A percentile compares a stretch with the other conserved stretches of the same genome.
phyloP scores from a whole-genome alignment of 2,329 filamentous ascomycete species.

The Ophiostoma quercus region DNA sequence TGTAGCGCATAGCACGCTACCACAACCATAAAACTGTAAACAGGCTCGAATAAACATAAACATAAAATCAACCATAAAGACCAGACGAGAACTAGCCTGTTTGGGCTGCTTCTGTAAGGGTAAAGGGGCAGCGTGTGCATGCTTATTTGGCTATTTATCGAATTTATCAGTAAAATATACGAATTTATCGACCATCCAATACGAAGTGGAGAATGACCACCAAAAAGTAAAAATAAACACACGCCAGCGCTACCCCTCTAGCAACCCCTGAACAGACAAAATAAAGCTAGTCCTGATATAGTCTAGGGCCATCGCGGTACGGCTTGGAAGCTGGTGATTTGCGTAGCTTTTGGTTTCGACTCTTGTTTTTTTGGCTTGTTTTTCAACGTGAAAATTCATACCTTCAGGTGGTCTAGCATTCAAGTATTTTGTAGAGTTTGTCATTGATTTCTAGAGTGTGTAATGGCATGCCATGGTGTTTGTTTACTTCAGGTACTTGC shows the following conservation, averaged over 20 bases:
- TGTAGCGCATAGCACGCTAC: conserved; percentile 5
- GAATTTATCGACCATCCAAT: not conserved
- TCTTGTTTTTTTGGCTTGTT: not conserved
- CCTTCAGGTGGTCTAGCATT: not conserved
- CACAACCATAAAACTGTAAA: conserved; percentile 4
- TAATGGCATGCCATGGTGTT: not conserved
- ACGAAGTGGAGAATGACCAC: not conserved
- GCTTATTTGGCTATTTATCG: not conserved
- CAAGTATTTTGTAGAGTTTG: not conserved
- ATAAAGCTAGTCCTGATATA: not conserved
- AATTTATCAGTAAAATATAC: not conserved
- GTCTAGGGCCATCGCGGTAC: not conserved
- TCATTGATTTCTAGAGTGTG: not conserved
- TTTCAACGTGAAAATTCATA: not conserved
- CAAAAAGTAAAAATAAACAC: conserved; percentile 19
- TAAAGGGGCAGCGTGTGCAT: not conserved
- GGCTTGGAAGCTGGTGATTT: not conserved
- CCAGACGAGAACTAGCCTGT: not conserved
- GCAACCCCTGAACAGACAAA: conserved; percentile 20
- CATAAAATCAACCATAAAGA: not conserved
- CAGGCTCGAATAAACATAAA: not conserved
- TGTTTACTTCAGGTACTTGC: not conserved
- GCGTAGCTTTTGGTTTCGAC: not conserved
- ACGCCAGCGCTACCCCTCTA: conserved; percentile 20
- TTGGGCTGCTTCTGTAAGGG: not conserved